Conservation (phyloP, 1,284 basidiomycete genomes). For the Malassezia yamatoensis region DNA sequence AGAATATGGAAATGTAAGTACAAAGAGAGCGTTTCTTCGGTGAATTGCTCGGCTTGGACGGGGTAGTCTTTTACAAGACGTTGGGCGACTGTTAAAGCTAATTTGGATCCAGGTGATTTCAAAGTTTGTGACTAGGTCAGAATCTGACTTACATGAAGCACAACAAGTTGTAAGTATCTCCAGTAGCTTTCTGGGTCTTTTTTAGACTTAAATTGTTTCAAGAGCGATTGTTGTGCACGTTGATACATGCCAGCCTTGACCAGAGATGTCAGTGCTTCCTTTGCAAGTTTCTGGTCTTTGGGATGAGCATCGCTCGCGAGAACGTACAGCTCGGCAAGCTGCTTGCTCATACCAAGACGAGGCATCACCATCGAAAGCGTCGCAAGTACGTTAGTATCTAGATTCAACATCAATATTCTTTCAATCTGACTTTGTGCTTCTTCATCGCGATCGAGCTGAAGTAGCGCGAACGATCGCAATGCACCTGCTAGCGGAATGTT, state of each 20-base stretch:
- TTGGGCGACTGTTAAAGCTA: constrained; percentile 9
- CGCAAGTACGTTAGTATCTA: constrained; percentile 6
- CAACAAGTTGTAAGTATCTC: constrained; percentile 10
- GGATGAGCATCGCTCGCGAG: constrained; percentile 10
- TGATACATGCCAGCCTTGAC: constrained; percentile 12
- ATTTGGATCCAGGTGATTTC: constrained; percentile 8
- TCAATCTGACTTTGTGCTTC: not conserved
- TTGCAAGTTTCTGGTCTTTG: constrained; percentile 9
- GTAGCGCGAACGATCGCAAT: constrained; percentile 7
- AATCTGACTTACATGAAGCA: constrained; percentile 1
- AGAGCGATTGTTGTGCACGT: constrained; percentile 7
- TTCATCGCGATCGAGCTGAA: constrained; percentile 1
- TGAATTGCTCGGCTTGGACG: not conserved
- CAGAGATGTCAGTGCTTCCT: not conserved
- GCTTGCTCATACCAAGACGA: not conserved
- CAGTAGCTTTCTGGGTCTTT: constrained; percentile 9
- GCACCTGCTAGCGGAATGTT: constrained; percentile 10
- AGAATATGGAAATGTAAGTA: constrained; percentile 10
- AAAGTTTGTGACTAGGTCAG: constrained; percentile 6
- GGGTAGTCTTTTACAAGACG: constrained; percentile 11
- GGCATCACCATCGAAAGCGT: constrained; percentile 10
- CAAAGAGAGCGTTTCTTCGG: constrained; percentile 10
- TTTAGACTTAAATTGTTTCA: not conserved
- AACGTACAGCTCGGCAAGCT: constrained; percentile 15
- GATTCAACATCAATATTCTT: not conserved